Evolutionary conservation across 495 filamentous ascomycete genomes (phyloP).

Genomic region (Penicilliopsis zonata): DNA sequence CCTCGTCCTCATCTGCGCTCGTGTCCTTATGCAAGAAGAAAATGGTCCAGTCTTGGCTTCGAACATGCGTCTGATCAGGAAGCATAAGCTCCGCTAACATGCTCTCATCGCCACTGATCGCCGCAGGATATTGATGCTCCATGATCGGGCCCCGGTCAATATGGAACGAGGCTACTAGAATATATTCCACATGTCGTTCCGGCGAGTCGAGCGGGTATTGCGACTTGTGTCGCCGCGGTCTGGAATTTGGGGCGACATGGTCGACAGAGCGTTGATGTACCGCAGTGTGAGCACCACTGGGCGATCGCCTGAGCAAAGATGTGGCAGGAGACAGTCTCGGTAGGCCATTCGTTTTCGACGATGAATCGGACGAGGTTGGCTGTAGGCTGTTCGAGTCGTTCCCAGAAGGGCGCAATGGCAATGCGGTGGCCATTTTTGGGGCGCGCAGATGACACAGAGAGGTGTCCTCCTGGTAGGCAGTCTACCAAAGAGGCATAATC

Average conservation of each 20-base stretch:
- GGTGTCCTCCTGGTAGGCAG: neutral
- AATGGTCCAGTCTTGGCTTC: constrained; percentile 97
- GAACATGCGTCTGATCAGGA: constrained; percentile 89
- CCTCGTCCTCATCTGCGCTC: constrained; percentile 65
- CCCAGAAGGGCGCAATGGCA: constrained; percentile 33
- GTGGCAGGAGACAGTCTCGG: constrained; percentile 42
- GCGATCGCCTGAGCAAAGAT: constrained; percentile 43
- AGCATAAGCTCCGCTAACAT: constrained; percentile 99
- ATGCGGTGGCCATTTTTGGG: constrained; percentile 23
- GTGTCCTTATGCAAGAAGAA: constrained; percentile 97
- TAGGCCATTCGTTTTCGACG: constrained; percentile 36
- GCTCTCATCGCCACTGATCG: constrained; percentile 93
- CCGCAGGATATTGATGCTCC: constrained; percentile 92
- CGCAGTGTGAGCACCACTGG: constrained; percentile 29
- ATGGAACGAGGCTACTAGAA: constrained; percentile 96
- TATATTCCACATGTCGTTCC: constrained; percentile 97
- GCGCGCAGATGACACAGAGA: neutral
- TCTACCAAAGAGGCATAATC: neutral
- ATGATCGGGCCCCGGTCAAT: constrained; percentile 93
- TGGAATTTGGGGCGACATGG: constrained; percentile 27
- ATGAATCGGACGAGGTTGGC: constrained; percentile 36
- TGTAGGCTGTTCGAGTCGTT: constrained; percentile 19
- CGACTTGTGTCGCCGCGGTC: constrained; percentile 50
- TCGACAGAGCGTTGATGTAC: constrained; percentile 33
- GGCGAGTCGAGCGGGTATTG: constrained; percentile 71